These are phyloP conservation scores for Ustilago sp. DNA, from an alignment of 1,284 basidiomycete genomes.

Conservation along the genomic window DNA sequence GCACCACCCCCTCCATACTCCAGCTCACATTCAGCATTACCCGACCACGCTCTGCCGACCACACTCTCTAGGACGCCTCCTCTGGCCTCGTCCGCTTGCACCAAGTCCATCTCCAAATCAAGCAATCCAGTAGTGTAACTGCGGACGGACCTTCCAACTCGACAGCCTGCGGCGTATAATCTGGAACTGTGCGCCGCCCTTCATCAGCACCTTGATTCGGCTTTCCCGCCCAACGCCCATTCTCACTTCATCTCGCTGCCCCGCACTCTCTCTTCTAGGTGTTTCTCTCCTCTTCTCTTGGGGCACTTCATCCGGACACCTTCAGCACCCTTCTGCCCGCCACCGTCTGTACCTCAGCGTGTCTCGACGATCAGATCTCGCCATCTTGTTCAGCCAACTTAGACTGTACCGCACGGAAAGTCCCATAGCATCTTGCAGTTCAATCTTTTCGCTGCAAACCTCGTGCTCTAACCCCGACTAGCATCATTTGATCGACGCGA, in stretches of 20 bases:
- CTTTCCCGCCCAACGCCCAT: neutral
- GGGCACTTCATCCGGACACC: neutral
- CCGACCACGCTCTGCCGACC: neutral
- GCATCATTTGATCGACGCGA: neutral
- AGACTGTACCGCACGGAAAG: neutral
- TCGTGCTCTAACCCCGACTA: neutral
- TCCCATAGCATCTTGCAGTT: neutral
- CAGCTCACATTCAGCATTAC: neutral
- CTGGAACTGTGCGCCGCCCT: constrained; percentile 5
- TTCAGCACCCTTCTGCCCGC: neutral
- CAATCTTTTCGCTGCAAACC: neutral
- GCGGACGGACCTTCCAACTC: neutral
- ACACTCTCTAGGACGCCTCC: neutral
- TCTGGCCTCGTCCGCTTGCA: neutral
- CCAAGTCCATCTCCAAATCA: neutral
- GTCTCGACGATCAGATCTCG: constrained; percentile 8
- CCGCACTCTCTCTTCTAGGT: constrained; percentile 4
- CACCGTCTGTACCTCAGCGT: neutral
- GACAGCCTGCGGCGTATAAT: neutral
- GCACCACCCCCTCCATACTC: neutral
- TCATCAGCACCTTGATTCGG: neutral
- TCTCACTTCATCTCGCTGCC: constrained; percentile 7
- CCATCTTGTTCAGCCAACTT: neutral
- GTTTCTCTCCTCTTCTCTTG: neutral
- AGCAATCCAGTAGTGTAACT: neutral